Evolutionary conservation across 148 eudicot species (phyloP).

Genomic region (Rhododendron mucronatum): DNA sequence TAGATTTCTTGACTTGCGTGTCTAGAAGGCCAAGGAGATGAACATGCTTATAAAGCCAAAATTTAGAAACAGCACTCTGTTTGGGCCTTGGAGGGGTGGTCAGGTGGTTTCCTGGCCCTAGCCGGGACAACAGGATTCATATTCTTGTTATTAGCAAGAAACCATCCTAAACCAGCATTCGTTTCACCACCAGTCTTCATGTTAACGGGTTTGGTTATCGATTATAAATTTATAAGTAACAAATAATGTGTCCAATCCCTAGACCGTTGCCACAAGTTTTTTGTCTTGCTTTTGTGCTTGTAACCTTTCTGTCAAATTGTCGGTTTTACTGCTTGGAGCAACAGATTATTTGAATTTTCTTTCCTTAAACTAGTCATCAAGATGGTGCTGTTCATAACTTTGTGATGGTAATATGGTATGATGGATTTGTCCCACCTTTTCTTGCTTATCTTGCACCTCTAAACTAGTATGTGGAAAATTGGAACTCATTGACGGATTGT

Average conservation of each 20-base stretch:
- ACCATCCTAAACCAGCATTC: neutral
- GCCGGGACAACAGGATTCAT: neutral
- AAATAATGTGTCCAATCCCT: neutral
- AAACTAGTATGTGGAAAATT: neutral
- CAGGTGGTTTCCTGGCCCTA: neutral
- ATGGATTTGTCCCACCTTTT: neutral
- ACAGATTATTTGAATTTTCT: neutral
- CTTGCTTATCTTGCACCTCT: neutral
- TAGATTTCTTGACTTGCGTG: neutral
- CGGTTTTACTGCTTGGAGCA: neutral
- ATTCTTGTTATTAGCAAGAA: neutral
- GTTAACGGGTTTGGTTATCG: neutral
- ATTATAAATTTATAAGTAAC: neutral
- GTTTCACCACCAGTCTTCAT: neutral
- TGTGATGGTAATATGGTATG: neutral
- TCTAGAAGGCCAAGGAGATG: neutral
- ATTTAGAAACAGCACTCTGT: neutral
- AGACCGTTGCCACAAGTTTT: neutral
- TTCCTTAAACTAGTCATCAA: neutral
- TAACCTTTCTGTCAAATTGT: neutral
- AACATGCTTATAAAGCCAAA: neutral
- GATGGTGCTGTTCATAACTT: neutral
- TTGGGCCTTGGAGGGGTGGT: neutral
- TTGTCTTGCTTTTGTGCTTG: neutral
- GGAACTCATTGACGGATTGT: neutral